These are phyloP conservation scores for Fusarium neocosmosporiellum DNA, from an alignment of 2,329 filamentous ascomycete genomes.

Conservation along the genomic window DNA sequence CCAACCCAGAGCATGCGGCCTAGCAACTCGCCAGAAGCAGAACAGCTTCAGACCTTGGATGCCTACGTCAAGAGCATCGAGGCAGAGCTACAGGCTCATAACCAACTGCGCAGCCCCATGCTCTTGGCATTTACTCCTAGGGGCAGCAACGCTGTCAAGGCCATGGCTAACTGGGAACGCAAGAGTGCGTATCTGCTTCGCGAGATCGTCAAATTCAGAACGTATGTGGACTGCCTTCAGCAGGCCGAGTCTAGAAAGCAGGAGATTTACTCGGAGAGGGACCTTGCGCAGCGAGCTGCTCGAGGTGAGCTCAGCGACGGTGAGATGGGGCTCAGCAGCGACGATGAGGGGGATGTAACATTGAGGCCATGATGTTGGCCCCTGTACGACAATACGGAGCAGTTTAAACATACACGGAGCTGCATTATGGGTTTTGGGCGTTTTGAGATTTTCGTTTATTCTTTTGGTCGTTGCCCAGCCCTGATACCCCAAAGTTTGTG, in stretches of 20 bases:
- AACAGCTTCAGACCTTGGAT: slow-evolving; percentile 81
- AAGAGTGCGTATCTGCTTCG: slow-evolving; percentile 91
- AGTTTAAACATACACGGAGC: slow-evolving; percentile 14
- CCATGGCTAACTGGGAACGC: slow-evolving; percentile 97
- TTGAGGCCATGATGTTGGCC: slow-evolving; percentile 44
- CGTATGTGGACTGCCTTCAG: slow-evolving; percentile 88
- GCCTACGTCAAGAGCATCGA: slow-evolving; percentile 89
- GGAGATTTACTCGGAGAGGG: slow-evolving; percentile 75
- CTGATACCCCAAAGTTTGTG: slow-evolving; percentile 40
- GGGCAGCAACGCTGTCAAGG: slow-evolving; percentile 81
- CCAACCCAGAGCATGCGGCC: slow-evolving; percentile 92
- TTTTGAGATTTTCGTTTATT: slow-evolving; percentile 16
- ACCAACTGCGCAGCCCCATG: slow-evolving; percentile 88
- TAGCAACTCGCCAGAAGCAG: slow-evolving; percentile 79
- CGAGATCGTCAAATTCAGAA: slow-evolving; percentile 97
- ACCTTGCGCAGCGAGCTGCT: slow-evolving; percentile 61
- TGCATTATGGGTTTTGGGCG: slow-evolving; percentile 27
- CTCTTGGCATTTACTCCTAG: slow-evolving; percentile 88
- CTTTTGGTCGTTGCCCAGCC: slow-evolving; percentile 22
- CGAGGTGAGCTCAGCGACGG: slow-evolving; percentile 58
- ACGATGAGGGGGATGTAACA: slow-evolving; percentile 51
- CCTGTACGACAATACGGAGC: slow-evolving; percentile 24
- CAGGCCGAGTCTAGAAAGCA: slow-evolving; percentile 76
- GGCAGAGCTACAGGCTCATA: slow-evolving; percentile 86
- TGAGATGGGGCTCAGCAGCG: slow-evolving; percentile 50